Conservation (phyloP, 345 rosid genomes). For the Carallia brachiata region DNA sequence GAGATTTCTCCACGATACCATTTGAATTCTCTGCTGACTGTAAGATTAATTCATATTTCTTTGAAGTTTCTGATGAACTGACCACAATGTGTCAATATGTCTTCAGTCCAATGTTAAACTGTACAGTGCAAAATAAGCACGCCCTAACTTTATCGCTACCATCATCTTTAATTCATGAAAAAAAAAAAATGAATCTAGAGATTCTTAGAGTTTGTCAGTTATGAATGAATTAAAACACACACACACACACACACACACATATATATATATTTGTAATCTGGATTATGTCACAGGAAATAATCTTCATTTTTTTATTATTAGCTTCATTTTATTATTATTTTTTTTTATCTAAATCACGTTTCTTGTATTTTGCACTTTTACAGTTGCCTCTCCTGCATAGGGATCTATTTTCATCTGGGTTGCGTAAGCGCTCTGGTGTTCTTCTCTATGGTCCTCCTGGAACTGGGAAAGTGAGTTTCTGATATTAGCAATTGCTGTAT, state of each 20-base stretch:
- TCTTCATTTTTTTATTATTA: too few species aligned
- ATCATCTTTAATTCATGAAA: background rate
- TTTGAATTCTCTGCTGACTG: background rate
- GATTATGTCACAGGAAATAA: too few species aligned
- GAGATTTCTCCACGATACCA: background rate
- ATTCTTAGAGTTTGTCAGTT: background rate
- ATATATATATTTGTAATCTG: too few species aligned
- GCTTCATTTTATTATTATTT: background rate
- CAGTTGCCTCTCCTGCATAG: constrained; percentile 91
- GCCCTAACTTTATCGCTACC: background rate
- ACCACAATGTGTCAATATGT: background rate
- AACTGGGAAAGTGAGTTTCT: constrained; percentile 74
- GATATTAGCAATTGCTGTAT: constrained; percentile 7
- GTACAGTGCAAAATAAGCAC: background rate
- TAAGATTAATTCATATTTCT: background rate
- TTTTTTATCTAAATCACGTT: background rate
- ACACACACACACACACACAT: background rate
- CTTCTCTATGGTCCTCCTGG: constrained; percentile 99
- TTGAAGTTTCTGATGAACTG: background rate
- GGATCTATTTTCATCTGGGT: constrained; percentile 88
- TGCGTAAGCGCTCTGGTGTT: constrained; percentile 97
- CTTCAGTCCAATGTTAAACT: background rate
- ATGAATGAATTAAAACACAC: too few species aligned
- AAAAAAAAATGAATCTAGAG: background rate
- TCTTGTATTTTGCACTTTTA: constrained; percentile 13